Evolutionary conservation across 768 basidiomycete genomes (phyloP).

Genomic region (Amanita pallidorosea): DNA sequence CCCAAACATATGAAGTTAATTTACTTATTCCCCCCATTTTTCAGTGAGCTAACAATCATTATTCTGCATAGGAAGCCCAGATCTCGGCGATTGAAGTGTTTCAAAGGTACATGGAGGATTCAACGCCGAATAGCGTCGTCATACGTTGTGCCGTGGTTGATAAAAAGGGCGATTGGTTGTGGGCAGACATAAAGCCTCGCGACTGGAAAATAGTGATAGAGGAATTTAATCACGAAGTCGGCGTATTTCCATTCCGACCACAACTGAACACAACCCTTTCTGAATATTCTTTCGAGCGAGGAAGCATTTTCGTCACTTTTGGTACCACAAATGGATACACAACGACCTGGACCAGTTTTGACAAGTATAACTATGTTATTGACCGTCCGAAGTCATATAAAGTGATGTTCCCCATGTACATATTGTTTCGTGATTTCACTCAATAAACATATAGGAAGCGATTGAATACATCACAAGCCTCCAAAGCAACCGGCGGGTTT

Average conservation of each 20-base stretch:
- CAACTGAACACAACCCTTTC: background rate
- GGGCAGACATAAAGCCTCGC: slow-evolving; percentile 10
- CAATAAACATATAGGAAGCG: background rate
- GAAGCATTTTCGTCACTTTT: background rate
- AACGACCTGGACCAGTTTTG: background rate
- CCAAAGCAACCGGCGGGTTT: too few relatives aligned
- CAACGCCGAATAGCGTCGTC: background rate
- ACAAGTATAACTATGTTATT: background rate
- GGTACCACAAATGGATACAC: background rate
- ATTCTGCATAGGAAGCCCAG: background rate
- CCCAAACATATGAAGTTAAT: background rate
- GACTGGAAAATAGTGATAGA: slow-evolving; percentile 7
- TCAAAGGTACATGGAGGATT: background rate
- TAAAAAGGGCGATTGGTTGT: slow-evolving; percentile 8
- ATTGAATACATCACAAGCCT: background rate
- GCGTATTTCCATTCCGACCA: slow-evolving; percentile 1
- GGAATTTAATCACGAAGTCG: slow-evolving; percentile 3
- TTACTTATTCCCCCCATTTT: background rate
- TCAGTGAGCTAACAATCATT: background rate
- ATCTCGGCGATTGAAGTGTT: background rate
- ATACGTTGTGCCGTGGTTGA: slow-evolving; percentile 6
- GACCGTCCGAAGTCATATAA: background rate
- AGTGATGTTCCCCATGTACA: background rate
- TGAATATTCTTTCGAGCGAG: background rate
- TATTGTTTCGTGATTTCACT: background rate